These are phyloP conservation scores for Diaporthe sp. DNA, from an alignment of 2,329 filamentous ascomycete genomes.

Conservation along the genomic window DNA sequence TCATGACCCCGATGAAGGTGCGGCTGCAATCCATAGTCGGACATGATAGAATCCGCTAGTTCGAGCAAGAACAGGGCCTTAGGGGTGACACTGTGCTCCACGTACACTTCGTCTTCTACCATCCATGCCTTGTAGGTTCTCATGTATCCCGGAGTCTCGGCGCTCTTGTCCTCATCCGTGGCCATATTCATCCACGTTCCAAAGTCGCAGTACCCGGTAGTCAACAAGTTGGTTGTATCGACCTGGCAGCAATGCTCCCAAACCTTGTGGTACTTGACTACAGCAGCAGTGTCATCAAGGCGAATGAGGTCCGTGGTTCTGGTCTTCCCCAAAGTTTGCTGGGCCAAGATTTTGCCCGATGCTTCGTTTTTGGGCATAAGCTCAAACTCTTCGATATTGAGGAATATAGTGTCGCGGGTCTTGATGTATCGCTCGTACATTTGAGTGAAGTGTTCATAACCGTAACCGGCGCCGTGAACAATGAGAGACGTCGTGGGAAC, in stretches of 20 bases:
- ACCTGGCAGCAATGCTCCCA: neutral
- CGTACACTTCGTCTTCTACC: neutral
- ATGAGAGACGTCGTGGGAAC: neutral
- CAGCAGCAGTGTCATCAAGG: neutral
- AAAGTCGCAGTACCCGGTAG: neutral
- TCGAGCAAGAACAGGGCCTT: neutral
- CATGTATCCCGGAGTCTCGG: neutral
- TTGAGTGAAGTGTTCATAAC: too few relatives aligned
- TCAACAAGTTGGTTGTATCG: neutral
- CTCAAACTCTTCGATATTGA: neutral
- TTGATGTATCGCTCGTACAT: neutral
- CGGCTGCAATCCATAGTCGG: neutral
- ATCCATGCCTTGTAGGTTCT: neutral
- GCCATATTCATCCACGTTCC: neutral
- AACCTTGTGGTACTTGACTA: neutral
- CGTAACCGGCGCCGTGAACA: neutral
- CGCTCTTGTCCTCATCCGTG: neutral
- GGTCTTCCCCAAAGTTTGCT: neutral
- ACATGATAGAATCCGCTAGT: neutral
- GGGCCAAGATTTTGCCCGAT: too few relatives aligned
- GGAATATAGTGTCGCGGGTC: neutral
- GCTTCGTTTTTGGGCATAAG: too few relatives aligned
- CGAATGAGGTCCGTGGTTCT: neutral
- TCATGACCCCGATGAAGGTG: neutral
- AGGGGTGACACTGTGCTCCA: neutral